phyloP scores from a whole-genome alignment of 2,329 filamentous ascomycete genomes.

The Cryphonectria carpinicola region DNA sequence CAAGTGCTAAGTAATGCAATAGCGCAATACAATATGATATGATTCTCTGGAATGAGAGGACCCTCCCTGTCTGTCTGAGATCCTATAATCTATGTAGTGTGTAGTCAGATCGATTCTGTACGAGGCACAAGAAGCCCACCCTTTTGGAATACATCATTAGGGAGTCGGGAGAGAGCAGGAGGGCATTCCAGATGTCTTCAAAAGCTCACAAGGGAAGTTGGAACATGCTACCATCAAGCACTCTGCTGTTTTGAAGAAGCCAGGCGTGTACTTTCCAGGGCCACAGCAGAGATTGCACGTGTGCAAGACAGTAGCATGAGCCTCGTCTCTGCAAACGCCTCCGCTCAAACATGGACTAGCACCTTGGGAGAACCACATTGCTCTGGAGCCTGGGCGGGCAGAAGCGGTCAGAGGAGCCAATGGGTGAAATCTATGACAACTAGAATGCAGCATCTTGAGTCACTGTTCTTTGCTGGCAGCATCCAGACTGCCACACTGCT shows the following conservation, averaged over 20 bases:
- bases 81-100: neutral
- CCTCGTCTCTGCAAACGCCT: neutral
- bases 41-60: too few relatives aligned
- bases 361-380: neutral
- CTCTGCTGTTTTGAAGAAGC: neutral
- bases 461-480: neutral
- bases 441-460: slow-evolving; percentile 1
- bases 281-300: too few relatives aligned
- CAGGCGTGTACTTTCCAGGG: neutral
- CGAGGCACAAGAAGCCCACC: neutral
- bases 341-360: neutral
- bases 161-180: neutral
- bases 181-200: too few relatives aligned
- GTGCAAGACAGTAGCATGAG: neutral
- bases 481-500: neutral
- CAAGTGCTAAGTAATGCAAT: neutral
- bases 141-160: neutral
- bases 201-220: neutral
- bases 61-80: too few relatives aligned
- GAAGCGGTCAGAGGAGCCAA: neutral
- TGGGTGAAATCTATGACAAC: neutral
- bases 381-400: neutral
- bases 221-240: neutral
- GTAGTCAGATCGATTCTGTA: neutral
- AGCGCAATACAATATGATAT: neutral